phyloP scores from a whole-genome alignment of 129 eudicot species.

The Chrysanthemum lavandulifolium region DNA sequence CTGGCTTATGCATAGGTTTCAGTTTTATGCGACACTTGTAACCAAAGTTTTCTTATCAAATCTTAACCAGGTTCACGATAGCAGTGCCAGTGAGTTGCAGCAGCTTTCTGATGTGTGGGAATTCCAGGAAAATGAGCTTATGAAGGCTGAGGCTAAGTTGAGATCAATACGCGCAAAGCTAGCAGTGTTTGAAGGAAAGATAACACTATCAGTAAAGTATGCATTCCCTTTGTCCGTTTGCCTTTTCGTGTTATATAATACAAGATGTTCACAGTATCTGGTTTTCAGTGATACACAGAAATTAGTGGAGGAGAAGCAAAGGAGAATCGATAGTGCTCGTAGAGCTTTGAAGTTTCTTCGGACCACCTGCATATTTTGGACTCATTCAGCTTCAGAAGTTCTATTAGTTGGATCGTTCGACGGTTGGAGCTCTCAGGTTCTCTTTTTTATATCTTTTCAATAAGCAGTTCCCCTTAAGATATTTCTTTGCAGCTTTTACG shows the following conservation, averaged over 20 bases:
- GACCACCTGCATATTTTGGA: constrained; percentile 58
- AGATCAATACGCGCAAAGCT: constrained; percentile 70
- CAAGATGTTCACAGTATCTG: constrained; percentile 4
- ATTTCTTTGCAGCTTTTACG: no score
- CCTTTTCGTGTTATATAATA: background rate
- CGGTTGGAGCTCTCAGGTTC: constrained; percentile 91
- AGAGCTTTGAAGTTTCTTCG: constrained; percentile 69
- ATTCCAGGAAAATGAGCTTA: constrained; percentile 73
- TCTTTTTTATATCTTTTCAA: background rate
- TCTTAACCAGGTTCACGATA: constrained; percentile 43
- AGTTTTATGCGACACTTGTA: background rate
- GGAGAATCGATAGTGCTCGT: constrained; percentile 53
- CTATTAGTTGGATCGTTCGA: constrained; percentile 74
- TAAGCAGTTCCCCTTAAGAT: no score
- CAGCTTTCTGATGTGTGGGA: constrained; percentile 82
- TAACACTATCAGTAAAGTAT: constrained; percentile 65
- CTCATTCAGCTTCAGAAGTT: constrained; percentile 79
- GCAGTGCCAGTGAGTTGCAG: constrained; percentile 45
- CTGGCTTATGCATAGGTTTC: background rate
- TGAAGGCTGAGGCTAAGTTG: constrained; percentile 55
- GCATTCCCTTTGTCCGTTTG: constrained; percentile 19
- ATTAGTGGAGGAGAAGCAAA: constrained; percentile 67
- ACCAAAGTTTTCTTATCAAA: background rate
- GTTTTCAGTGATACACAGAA: constrained; percentile 67
- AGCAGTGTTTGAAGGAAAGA: constrained; percentile 81